Base-by-base conservation (phyloP, 148 eudicot genomes). In the Linanthus parryae region DNA sequence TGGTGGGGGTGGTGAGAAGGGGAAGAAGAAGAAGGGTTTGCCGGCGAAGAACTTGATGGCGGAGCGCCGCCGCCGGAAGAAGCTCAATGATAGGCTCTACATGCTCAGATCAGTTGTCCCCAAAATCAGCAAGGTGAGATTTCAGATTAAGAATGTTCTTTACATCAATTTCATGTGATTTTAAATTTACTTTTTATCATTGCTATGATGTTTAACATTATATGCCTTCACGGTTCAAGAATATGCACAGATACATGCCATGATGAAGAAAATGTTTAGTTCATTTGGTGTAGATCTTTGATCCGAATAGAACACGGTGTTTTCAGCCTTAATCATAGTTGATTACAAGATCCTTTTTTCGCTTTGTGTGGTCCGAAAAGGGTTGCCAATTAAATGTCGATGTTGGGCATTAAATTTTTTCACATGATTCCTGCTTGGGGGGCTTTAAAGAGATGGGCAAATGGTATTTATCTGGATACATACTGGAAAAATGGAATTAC, bases 1-100 rank as follows among this genome's bases (percentile, higher is more conserved):
- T 0, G 17, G 14, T 19, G n/a, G 26, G 12, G 75, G 66, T 7
- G 86, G 56, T 7, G 81, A 79, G 72, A 54, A 57, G 15, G 84
- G 81, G 52, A 94, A 94, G 49, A 91, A 87, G 78, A 86, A 81
- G 76, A 91, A 79, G 48, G 96, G 96, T 15, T 40, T 77, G 16
- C 98, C 95, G 10, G 95, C 98, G 13, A 91, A 91, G 78, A 91
- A 91, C 45, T 48, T 91, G 70, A 87, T 87, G 98, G 98, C 98
- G 2, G 98, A 91, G 44, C 58, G 98, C 29, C 78, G 94, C 14
- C 68, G 98, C 5, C 52, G 98, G 61, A 79, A 87, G 82, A 91
- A 91, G 79, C 94, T 91, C 63, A 91, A 91, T 68, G 98, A 91
- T 53, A 73, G 96, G 76, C 79, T 89, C 1, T 89, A 82, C 62